Percentiles rank a stretch among this genome's conserved stretches.
Evolutionary conservation across 1,284 basidiomycete species (phyloP).

Genomic region (Mycena sp.): DNA sequence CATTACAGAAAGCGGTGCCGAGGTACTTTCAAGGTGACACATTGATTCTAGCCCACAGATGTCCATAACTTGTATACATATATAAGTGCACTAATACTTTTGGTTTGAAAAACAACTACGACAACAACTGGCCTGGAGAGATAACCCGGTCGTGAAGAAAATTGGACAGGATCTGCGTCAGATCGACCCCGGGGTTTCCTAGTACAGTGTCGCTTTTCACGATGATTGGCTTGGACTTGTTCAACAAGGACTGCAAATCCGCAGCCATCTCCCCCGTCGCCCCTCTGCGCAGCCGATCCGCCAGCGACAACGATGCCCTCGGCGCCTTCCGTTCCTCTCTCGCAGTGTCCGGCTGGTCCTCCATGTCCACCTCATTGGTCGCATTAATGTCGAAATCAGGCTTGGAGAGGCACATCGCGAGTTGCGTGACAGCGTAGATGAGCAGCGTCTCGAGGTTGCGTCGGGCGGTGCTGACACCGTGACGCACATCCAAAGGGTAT

Average conservation of each 20-base stretch:
- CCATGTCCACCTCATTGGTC: slow-evolving; percentile 51
- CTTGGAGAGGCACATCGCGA: slow-evolving; percentile 78
- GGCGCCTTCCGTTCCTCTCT: slow-evolving; percentile 55
- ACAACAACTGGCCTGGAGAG: slow-evolving; percentile 16
- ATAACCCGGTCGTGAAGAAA: slow-evolving; percentile 72
- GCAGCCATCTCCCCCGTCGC: slow-evolving; percentile 82
- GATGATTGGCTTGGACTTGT: slow-evolving; percentile 68
- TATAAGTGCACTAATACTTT: slow-evolving; percentile 18
- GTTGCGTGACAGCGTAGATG: slow-evolving; percentile 80
- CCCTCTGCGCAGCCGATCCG: slow-evolving; percentile 72
- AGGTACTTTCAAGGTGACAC: slow-evolving; percentile 74
- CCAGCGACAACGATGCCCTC: slow-evolving; percentile 60
- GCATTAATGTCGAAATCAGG: slow-evolving; percentile 65
- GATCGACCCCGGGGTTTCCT: slow-evolving; percentile 56
- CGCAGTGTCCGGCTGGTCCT: slow-evolving; percentile 51
- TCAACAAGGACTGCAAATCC: slow-evolving; percentile 74
- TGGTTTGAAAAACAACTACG: slow-evolving; percentile 3
- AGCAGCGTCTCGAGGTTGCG: slow-evolving; percentile 76
- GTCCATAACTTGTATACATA: too few species aligned
- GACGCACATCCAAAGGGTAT: slow-evolving; percentile 63
- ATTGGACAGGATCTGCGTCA: slow-evolving; percentile 64
- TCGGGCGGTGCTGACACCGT: slow-evolving; percentile 62
- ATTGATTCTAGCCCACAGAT: slow-evolving; percentile 29
- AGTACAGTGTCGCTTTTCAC: slow-evolving; percentile 59
- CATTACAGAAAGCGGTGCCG: slow-evolving; percentile 78